Conservation (phyloP, 1,284 basidiomycete genomes). For the Coriolopsis trogii region DNA sequence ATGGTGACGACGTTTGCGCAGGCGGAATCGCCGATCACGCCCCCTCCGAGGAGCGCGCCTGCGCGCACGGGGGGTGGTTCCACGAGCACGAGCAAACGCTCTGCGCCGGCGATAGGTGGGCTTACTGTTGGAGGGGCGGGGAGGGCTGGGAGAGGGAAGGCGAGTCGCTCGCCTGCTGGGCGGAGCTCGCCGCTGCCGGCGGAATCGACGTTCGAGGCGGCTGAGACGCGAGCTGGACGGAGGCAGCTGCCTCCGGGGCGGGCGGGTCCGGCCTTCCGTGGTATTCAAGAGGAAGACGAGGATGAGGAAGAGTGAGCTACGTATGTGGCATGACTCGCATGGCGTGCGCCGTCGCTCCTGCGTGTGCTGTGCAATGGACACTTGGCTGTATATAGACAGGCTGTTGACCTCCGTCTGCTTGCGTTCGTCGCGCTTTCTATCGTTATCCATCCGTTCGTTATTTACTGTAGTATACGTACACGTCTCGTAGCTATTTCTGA, state of each 20-base stretch:
- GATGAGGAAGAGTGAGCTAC: slow-evolving; percentile 58
- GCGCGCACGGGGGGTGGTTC: slow-evolving; percentile 9
- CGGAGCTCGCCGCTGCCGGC: slow-evolving; percentile 57
- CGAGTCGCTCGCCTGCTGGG: slow-evolving; percentile 61
- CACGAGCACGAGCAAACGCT: slow-evolving; percentile 6
- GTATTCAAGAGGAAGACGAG: slow-evolving; percentile 79
- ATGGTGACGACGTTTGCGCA: slow-evolving; percentile 23
- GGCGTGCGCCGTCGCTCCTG: not conserved
- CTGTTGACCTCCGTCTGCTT: slow-evolving; percentile 1
- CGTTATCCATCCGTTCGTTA: slow-evolving; percentile 17
- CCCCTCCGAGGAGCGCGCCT: slow-evolving; percentile 22
- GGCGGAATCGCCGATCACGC: slow-evolving; percentile 27
- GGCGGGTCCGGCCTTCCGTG: slow-evolving; percentile 62
- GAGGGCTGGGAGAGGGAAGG: slow-evolving; percentile 37
- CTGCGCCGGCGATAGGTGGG: slow-evolving; percentile 28
- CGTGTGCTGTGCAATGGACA: slow-evolving; percentile 1
- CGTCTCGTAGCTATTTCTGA: not conserved
- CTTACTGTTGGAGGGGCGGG: slow-evolving; percentile 26
- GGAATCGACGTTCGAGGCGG: slow-evolving; percentile 50
- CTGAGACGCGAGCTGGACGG: slow-evolving; percentile 51
- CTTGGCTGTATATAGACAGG: slow-evolving; percentile 14
- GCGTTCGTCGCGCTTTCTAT: slow-evolving; percentile 10
- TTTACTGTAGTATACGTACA: not conserved
- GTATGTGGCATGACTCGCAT: not conserved
- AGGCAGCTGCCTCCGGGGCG: slow-evolving; percentile 66